Evolutionary conservation across 495 filamentous ascomycete species (phyloP), one percentile per base, ranked within the genome.

Genomic region (Penicillium maclennaniae): DNA sequence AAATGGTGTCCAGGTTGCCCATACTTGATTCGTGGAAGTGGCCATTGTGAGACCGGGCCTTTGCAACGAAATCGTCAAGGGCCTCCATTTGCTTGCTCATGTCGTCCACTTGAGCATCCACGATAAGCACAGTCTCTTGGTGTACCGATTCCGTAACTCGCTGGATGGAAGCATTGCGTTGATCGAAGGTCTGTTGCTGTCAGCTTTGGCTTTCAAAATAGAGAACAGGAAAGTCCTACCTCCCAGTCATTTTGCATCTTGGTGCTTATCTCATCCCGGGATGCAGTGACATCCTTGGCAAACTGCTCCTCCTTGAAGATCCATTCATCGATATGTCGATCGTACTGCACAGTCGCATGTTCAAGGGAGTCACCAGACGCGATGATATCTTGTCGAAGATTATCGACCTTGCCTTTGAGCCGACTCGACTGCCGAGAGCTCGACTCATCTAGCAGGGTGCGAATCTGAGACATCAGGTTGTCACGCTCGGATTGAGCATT

Each of bases 241-340:
- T 83, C 83, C 88, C 90, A 97, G 60, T 97, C 92, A 52, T 88
- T 83, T 73, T 91, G 87, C 66, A 98, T 80, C 68, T 83, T 88
- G 17, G 71, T 79, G 71, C 92, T 95, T 21, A 97, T 66, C 7
- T 76, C 79, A 50, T 96, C 92, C 36, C 83, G 75, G 10, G 88
- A 91, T 62, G 78, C 82, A 16, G 78, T 62, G 12, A 95, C 81
- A 17, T 85, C 83, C 38, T 87, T 83, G 3, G 91, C 69, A 40
- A 96, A 81, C 36, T 76, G 72, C 34, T 75, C 78, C 45, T 92
- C 88, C 46, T 81, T 85, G 44, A 79, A 71, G 39, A 80, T 78
- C 95, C 91, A 97, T 34, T 72, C 62, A 44, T 91, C 82, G 78
- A 97, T 87, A 15, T 82, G 83, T 42, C 83, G 71, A 23, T 81